Percentiles rank a stretch among this genome's conserved stretches.
Evolutionary conservation across 345 rosid species (phyloP).

Genomic region (Rubroshorea leprosula): DNA sequence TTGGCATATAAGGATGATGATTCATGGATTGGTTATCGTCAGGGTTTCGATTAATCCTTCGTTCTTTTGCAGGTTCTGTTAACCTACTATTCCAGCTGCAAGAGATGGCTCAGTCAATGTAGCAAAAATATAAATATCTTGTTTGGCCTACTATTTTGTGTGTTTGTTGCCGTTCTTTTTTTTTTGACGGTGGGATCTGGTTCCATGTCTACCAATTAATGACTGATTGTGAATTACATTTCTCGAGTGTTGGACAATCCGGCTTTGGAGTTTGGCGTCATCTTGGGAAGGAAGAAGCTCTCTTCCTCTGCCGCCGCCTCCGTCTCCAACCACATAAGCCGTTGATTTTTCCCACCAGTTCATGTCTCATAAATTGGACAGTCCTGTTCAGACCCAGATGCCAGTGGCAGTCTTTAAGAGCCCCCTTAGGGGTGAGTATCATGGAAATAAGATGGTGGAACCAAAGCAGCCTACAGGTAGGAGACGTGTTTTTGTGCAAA

Average conservation of each 20-base stretch:
- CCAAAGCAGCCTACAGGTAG: constrained; percentile 69
- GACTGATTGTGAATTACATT: constrained; percentile 26
- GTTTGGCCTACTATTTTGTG: neutral
- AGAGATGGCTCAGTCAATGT: constrained; percentile 26
- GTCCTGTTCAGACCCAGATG: constrained; percentile 98
- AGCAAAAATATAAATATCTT: constrained; percentile 9
- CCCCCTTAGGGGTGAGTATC: constrained; percentile 61
- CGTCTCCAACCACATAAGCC: constrained; percentile 29
- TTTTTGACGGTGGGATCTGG: constrained; percentile 18
- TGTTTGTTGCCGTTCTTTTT: neutral
- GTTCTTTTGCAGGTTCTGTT: constrained; percentile 20
- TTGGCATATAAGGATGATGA: neutral
- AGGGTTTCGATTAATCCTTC: neutral
- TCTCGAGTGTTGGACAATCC: constrained; percentile 15
- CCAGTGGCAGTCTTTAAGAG: constrained; percentile 77
- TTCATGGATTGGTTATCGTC: neutral
- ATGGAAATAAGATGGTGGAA: constrained; percentile 47
- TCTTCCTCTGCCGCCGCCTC: constrained; percentile 39
- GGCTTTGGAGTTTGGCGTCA: constrained; percentile 38
- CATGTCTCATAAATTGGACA: constrained; percentile 85
- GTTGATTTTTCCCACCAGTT: constrained; percentile 35
- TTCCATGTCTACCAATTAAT: constrained; percentile 35
- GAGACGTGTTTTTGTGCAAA: constrained; percentile 87
- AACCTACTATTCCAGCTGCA: neutral
- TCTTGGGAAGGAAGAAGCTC: constrained; percentile 41